A percentile compares a stretch with the other conserved stretches of the same genome.
These are phyloP conservation scores for Prunus yedoensis DNA, from an alignment of 331 rosid genomes.

Conservation along the genomic window DNA sequence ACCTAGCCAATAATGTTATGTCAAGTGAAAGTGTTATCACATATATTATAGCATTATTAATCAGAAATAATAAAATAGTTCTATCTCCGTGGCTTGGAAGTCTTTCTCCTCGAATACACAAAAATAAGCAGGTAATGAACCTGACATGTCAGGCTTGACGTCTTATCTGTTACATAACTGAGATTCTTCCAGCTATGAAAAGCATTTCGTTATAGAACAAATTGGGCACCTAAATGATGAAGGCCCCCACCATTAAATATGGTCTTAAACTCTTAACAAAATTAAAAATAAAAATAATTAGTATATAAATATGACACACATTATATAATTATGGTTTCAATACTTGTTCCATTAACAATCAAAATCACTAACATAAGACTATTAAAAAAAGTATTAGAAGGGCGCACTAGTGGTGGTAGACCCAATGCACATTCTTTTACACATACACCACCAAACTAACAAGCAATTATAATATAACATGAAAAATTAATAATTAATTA, in stretches of 20 bases:
- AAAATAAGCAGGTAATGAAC: background rate
- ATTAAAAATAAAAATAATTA: too few species aligned
- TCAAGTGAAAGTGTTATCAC: too few species aligned
- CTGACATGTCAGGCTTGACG: background rate
- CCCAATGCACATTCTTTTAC: background rate
- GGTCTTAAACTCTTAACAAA: too few species aligned
- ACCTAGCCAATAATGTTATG: too few species aligned
- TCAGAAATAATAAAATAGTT: rapidly evolving
- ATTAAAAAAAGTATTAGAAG: too few species aligned
- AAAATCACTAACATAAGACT: background rate
- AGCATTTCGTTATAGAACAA: constrained; percentile 7
- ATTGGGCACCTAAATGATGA: constrained; percentile 15
- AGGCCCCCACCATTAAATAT: background rate
- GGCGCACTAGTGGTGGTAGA: background rate
- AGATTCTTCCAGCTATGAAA: constrained; percentile 22
- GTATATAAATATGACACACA: background rate
- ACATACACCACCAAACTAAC: constrained; percentile 1
- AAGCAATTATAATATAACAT: background rate
- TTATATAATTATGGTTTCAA: background rate
- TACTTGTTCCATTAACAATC: background rate
- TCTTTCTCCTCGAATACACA: background rate
- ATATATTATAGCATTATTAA: too few species aligned
- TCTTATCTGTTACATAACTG: constrained; percentile 16
- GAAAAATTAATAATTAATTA: constrained; percentile 30
- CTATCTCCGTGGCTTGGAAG: too few species aligned